phyloP scores from a whole-genome alignment of 164 flowering plant genomes.

The Nymphaea colorata region DNA sequence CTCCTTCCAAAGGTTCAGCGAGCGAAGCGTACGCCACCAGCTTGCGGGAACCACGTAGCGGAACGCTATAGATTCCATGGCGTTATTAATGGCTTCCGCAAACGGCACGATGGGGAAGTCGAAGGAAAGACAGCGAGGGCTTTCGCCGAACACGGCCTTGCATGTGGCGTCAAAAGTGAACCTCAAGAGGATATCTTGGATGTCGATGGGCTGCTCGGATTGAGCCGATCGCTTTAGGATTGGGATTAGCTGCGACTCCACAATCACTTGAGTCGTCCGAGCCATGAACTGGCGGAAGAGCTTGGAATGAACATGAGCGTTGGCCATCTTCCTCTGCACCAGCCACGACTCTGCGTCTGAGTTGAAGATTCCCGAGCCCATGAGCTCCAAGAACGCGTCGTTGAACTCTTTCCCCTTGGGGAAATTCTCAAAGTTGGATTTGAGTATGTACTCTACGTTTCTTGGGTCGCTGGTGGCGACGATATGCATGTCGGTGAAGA shows the following conservation, averaged over 20 bases:
- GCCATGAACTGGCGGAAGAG: background rate
- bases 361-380: constrained; percentile 4
- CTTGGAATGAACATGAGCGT: background rate
- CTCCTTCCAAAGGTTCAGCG: constrained; percentile 10
- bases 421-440: constrained; percentile 2
- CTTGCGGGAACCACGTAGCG: constrained; percentile 3
- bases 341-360: constrained; percentile 5
- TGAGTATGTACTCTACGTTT: constrained; percentile 7
- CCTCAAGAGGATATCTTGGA: constrained; percentile 8
- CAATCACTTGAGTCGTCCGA: background rate
- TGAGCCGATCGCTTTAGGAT: background rate
- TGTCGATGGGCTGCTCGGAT: background rate
- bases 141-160: constrained; percentile 18
- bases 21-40: constrained; percentile 10
- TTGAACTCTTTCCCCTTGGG: constrained; percentile 4
- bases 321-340: constrained; percentile 4
- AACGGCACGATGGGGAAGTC: constrained; percentile 14
- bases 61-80: constrained; percentile 15
- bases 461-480: constrained; percentile 7
- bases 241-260: constrained; percentile 4
- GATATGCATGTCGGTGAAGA: background rate
- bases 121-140: constrained; percentile 18
- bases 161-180: constrained; percentile 25
- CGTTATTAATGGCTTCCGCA: constrained; percentile 26
- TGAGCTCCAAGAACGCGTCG: constrained; percentile 2